phyloP scores from a whole-genome alignment of 495 filamentous ascomycete genomes.

The Trichocladium uniseriatum region DNA sequence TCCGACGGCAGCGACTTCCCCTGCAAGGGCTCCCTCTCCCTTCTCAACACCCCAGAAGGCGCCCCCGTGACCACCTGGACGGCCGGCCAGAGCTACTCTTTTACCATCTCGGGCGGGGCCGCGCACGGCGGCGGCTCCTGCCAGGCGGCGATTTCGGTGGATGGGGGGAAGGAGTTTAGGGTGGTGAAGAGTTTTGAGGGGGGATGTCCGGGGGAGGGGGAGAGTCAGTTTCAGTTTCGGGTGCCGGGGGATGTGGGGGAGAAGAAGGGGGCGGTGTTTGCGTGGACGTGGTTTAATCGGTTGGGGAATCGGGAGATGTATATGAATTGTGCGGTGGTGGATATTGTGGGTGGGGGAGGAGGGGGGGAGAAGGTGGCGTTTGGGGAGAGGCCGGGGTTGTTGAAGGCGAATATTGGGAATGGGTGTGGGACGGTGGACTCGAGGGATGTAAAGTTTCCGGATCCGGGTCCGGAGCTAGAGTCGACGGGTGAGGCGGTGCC shows the following conservation, averaged over 20 bases:
- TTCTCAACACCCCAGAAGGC: slow-evolving; percentile 34
- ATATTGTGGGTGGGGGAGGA: slow-evolving; percentile 21
- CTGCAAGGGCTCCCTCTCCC: slow-evolving; percentile 52
- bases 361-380: slow-evolving; percentile 1
- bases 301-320: slow-evolving; percentile 82
- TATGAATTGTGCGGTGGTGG: slow-evolving; percentile 75
- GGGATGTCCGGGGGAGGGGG: slow-evolving; percentile 30
- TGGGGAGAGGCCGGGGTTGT: slow-evolving; percentile 34
- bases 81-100: slow-evolving; percentile 46
- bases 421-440: slow-evolving; percentile 37
- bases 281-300: slow-evolving; percentile 88
- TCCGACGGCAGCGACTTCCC: slow-evolving; percentile 43
- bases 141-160: slow-evolving; percentile 52
- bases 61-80: slow-evolving; percentile 40
- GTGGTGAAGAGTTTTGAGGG: slow-evolving; percentile 35
- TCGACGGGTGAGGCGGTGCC: not conserved
- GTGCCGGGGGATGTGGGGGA: slow-evolving; percentile 48
- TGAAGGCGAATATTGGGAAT: slow-evolving; percentile 39
- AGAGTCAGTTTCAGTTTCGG: slow-evolving; percentile 29
- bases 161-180: slow-evolving; percentile 44
- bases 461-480: slow-evolving; percentile 50
- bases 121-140: slow-evolving; percentile 55
- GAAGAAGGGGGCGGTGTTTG: slow-evolving; percentile 53
- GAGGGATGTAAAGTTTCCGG: slow-evolving; percentile 47
- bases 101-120: slow-evolving; percentile 48